Conservation (phyloP, 2,329 filamentous ascomycete genomes). For the Coccinonectria pachysandricola region DNA sequence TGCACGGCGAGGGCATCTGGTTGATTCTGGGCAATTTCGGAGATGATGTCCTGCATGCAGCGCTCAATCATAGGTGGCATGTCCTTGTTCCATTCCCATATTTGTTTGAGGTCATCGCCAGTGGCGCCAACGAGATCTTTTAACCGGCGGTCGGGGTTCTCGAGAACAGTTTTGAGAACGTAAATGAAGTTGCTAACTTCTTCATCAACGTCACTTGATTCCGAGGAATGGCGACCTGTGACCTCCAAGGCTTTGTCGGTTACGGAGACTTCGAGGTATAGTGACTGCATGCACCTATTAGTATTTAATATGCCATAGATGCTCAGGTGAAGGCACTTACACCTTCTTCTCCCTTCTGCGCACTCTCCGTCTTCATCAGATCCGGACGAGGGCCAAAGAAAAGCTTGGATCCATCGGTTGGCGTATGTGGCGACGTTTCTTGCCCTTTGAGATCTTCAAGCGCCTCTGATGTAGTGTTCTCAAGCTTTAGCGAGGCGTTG, state of each 20-base stretch:
- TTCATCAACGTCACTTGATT: constrained; percentile 5
- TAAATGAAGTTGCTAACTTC: constrained; percentile 10
- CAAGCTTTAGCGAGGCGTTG: constrained; percentile 3
- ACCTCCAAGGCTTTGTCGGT: constrained; percentile 7
- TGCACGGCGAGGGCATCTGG: constrained; percentile 34
- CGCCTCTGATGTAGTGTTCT: constrained; percentile 8
- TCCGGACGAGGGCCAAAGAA: constrained; percentile 6
- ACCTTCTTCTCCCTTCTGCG: constrained; percentile 2
- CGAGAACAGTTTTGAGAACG: constrained; percentile 6
- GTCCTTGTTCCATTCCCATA: constrained; percentile 36
- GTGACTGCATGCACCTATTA: too few relatives aligned
- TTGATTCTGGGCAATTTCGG: constrained; percentile 24
- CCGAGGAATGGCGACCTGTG: constrained; percentile 4
- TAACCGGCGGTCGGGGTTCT: constrained; percentile 5
- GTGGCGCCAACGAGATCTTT: constrained; percentile 8
- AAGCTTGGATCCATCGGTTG: constrained; percentile 4
- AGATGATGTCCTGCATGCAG: constrained; percentile 39
- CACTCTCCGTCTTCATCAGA: constrained; percentile 1
- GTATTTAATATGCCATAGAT: too few relatives aligned
- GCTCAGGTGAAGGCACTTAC: constrained; percentile 8
- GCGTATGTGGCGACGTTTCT: constrained; percentile 1
- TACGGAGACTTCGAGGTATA: constrained; percentile 8
- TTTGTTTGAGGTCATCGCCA: constrained; percentile 29
- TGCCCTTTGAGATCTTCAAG: constrained; percentile 6
- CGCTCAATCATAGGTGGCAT: constrained; percentile 29